A percentile compares a stretch with the other conserved stretches of the same genome.
These are phyloP conservation scores for Aureobasidium sp. DNA, from an alignment of 2,329 filamentous ascomycete genomes.

Conservation along the genomic window DNA sequence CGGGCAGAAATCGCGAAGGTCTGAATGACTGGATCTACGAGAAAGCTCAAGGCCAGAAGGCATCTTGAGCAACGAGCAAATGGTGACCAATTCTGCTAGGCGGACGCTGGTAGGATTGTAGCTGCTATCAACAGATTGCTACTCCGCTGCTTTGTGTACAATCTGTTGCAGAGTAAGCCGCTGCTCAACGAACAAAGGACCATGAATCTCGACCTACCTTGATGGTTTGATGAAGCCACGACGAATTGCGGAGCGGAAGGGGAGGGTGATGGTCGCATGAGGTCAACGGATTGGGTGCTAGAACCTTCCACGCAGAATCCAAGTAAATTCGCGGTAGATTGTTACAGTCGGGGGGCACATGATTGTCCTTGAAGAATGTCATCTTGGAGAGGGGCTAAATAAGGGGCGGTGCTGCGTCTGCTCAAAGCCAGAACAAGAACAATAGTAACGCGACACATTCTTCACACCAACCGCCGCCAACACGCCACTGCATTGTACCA, in stretches of 20 bases:
- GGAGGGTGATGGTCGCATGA: not conserved
- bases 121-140: not conserved
- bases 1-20: constrained; percentile 65
- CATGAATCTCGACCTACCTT: not conserved
- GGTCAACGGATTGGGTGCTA: constrained; percentile 6
- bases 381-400: constrained; percentile 13
- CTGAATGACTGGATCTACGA: constrained; percentile 98
- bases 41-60: constrained; percentile 57
- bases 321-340: constrained; percentile 22
- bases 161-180: not conserved
- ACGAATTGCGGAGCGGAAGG: not conserved
- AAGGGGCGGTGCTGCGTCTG: constrained; percentile 14
- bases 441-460: constrained; percentile 16
- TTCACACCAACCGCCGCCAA: not conserved
- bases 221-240: not conserved
- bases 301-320: constrained; percentile 21
- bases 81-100: not conserved
- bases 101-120: not conserved
- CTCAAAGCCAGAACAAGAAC: constrained; percentile 15
- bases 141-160: not conserved
- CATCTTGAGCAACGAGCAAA: constrained; percentile 20
- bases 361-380: not conserved
- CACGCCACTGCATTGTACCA: constrained; percentile 4
- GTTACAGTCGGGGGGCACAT: constrained; percentile 23
- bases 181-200: not conserved